These are phyloP conservation scores for Blastocystis sp. DNA, from an alignment of 352 stramenopile species.

Conservation along the genomic window DNA sequence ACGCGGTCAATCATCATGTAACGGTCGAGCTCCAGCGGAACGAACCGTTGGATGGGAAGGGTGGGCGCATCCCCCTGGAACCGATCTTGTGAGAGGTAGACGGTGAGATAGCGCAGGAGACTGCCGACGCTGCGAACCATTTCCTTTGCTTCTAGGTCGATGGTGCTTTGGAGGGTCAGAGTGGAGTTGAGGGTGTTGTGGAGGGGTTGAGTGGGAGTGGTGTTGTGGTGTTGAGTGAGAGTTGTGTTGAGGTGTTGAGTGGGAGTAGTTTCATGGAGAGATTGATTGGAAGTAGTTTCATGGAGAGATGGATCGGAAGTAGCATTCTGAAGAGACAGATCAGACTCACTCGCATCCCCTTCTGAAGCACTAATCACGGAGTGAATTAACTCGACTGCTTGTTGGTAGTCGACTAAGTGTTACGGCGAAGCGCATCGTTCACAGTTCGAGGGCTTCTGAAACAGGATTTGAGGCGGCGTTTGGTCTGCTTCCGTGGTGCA, in stretches of 20 bases:
- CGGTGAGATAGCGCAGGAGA: constrained; percentile 42
- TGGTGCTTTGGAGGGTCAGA: background rate
- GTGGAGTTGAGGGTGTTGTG: too few species aligned
- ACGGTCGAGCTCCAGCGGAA: background rate
- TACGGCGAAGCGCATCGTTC: background rate
- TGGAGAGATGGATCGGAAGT: too few species aligned
- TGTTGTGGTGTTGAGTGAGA: background rate
- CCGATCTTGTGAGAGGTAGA: background rate
- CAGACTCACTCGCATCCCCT: background rate
- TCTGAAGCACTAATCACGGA: background rate
- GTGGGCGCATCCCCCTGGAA: background rate
- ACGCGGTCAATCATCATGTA: constrained; percentile 65
- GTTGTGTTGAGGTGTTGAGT: too few species aligned
- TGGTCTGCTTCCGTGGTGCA: background rate
- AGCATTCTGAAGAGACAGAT: too few species aligned
- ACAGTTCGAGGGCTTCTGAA: constrained; percentile 58
- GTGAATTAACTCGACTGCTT: constrained; percentile 17
- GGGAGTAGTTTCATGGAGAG: too few species aligned
- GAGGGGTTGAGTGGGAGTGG: background rate
- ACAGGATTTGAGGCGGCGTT: constrained; percentile 36
- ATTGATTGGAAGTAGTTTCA: too few species aligned
- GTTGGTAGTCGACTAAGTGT: constrained; percentile 37
- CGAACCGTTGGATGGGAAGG: constrained; percentile 11
- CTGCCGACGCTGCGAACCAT: constrained; percentile 35
- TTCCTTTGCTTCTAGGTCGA: constrained; percentile 36